Conservation (phyloP, 2,329 filamentous ascomycete species). For the Clarireedia homoeocarpa region DNA sequence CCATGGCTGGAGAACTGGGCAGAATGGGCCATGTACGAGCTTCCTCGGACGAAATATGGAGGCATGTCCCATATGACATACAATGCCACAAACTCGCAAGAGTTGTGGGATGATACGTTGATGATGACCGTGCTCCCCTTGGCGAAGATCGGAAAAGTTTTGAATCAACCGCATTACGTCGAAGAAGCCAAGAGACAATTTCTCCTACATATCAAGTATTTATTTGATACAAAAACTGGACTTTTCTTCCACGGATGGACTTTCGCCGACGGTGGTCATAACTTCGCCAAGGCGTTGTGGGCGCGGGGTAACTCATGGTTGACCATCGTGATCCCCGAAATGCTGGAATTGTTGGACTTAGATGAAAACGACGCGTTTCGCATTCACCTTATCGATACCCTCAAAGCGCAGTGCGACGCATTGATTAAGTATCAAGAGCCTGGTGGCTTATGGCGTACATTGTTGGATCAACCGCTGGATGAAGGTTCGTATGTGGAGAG, state of each 20-base stretch:
- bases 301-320: conserved; percentile 63
- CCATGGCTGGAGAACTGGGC: conserved; percentile 77
- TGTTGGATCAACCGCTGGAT: conserved; percentile 57
- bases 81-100: conserved; percentile 59
- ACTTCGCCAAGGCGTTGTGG: conserved; percentile 52
- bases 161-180: conserved; percentile 64
- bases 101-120: conserved; percentile 78
- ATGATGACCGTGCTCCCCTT: conserved; percentile 84
- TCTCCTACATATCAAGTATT: conserved; percentile 68
- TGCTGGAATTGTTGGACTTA: conserved; percentile 64
- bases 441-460: conserved; percentile 65
- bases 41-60: conserved; percentile 62
- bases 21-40: conserved; percentile 74
- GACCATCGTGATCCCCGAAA: conserved; percentile 77
- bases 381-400: conserved; percentile 48
- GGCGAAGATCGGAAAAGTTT: conserved; percentile 61
- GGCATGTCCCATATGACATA: conserved; percentile 36
- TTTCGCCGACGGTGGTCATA: conserved; percentile 59
- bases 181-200: conserved; percentile 74
- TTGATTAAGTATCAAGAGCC: conserved; percentile 51
- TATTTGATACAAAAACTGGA: conserved; percentile 64
- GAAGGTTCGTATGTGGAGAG: conserved; percentile 70
- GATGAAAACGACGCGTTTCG: conserved; percentile 49
- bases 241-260: conserved; percentile 81
- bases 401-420: conserved; percentile 62